Conservation (phyloP, 1,284 basidiomycete genomes). For the Athelia sp. region DNA sequence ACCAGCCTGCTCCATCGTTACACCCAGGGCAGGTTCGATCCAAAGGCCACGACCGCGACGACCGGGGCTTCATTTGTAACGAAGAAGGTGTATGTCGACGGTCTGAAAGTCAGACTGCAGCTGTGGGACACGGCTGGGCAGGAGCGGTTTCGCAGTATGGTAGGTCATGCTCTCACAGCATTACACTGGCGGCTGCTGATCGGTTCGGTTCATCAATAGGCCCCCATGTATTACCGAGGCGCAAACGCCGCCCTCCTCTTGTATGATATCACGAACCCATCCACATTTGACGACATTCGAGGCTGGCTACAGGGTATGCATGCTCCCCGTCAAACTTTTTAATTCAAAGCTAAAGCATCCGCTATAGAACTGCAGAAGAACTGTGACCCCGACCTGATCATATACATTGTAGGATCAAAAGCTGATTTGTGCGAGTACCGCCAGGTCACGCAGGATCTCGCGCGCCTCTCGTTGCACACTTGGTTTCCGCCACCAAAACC, state of each 20-base stretch:
- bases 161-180: conserved; percentile 35
- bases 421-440: conserved; percentile 70
- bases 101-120: conserved; percentile 81
- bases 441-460: conserved; percentile 76
- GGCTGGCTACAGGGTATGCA: conserved; percentile 85
- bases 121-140: conserved; percentile 98
- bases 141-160: conserved; percentile 94
- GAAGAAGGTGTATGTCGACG: conserved; percentile 89
- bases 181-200: conserved; percentile 10
- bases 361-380: conserved; percentile 81
- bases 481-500: conserved; percentile 78
- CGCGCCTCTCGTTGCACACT: conserved; percentile 73
- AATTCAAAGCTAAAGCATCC: neutral
- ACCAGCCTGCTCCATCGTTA: conserved; percentile 92
- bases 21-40: conserved; percentile 87
- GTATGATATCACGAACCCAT: conserved; percentile 93
- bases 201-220: conserved; percentile 39
- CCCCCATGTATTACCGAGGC: conserved; percentile 99
- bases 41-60: conserved; percentile 83
- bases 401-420: conserved; percentile 91
- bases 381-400: conserved; percentile 78
- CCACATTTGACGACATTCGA: conserved; percentile 87
- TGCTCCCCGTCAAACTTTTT: neutral
- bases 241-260: conserved; percentile 94
- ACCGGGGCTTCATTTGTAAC: conserved; percentile 95